Evolutionary conservation across 148 eudicot genomes (phyloP).

Genomic region (Spergularia marina): DNA sequence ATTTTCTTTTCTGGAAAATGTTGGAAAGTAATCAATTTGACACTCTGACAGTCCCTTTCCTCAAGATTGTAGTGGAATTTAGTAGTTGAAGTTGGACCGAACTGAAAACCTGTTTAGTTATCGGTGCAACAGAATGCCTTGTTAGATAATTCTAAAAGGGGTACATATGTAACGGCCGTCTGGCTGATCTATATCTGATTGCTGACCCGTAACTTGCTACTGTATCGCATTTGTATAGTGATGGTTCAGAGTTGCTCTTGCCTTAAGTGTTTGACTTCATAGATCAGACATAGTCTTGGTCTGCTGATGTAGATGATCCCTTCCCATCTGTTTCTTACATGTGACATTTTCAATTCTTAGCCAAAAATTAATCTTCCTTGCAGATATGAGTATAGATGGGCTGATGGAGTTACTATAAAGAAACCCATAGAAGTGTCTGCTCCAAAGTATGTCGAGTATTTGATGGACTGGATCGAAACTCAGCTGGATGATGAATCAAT

Average conservation of each 20-base stretch:
- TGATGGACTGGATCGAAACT: constrained; percentile 96
- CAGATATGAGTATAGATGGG: constrained; percentile 97
- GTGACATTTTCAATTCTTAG: neutral
- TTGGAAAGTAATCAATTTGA: neutral
- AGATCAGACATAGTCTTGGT: too few species aligned
- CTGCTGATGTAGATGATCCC: neutral
- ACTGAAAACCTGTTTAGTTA: neutral
- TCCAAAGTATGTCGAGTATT: constrained; percentile 88
- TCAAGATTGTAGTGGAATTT: neutral
- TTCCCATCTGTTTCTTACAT: neutral
- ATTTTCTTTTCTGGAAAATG: neutral
- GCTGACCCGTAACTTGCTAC: too few species aligned
- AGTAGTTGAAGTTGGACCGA: neutral
- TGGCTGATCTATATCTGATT: too few species aligned
- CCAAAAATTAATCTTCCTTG: neutral
- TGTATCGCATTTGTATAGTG: too few species aligned
- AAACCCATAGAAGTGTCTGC: constrained; percentile 98
- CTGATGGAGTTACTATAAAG: constrained; percentile 90
- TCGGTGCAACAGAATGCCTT: neutral
- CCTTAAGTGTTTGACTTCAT: too few species aligned
- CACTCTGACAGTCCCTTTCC: neutral
- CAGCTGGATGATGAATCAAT: constrained; percentile 93
- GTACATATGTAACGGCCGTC: neutral
- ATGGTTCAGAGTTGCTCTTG: too few species aligned
- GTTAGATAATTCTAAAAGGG: neutral